A percentile compares a stretch with the other conserved stretches of the same genome.
Evolutionary conservation across 495 filamentous ascomycete genomes (phyloP).

Genomic region (Collariella sp.): DNA sequence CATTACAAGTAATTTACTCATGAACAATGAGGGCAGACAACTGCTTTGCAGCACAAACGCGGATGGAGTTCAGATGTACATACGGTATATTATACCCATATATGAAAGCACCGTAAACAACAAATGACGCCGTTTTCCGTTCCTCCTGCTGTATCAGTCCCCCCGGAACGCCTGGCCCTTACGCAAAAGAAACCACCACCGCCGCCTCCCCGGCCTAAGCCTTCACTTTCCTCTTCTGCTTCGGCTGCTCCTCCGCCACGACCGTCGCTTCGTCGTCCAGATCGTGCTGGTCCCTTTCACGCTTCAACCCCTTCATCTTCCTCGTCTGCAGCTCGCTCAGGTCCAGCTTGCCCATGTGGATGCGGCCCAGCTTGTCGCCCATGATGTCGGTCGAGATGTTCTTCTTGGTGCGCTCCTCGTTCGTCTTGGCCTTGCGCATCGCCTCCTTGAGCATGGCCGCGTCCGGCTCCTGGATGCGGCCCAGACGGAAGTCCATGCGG

Average conservation of each 20-base stretch:
- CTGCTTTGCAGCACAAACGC: not conserved
- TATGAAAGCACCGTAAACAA: conserved; percentile 1
- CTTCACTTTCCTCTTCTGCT: conserved; percentile 17
- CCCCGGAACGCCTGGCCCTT: conserved; percentile 9
- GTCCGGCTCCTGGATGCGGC: conserved; percentile 70
- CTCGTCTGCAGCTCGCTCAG: conserved; percentile 79
- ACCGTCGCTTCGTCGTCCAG: conserved; percentile 12
- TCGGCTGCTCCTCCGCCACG: conserved; percentile 11
- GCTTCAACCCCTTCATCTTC: conserved; percentile 99
- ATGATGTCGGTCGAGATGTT: conserved; percentile 85
- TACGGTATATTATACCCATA: conserved; percentile 7
- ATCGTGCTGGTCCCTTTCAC: conserved; percentile 47
- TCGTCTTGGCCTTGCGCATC: conserved; percentile 67
- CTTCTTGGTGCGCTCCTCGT: conserved; percentile 82
- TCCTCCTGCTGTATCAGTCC: not conserved
- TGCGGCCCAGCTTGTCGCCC: conserved; percentile 90
- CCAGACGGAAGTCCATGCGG: conserved; percentile 85
- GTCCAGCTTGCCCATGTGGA: conserved; percentile 90
- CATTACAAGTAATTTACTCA: too few species aligned
- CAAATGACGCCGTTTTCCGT: conserved; percentile 11
- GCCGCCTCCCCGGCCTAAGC: not conserved
- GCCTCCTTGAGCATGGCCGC: conserved; percentile 77
- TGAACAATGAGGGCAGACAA: not conserved
- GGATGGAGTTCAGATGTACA: not conserved
- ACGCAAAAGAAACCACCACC: not conserved